Base-by-base conservation (phyloP, 1,284 basidiomycete species). In the Violaceomyces palustris region DNA sequence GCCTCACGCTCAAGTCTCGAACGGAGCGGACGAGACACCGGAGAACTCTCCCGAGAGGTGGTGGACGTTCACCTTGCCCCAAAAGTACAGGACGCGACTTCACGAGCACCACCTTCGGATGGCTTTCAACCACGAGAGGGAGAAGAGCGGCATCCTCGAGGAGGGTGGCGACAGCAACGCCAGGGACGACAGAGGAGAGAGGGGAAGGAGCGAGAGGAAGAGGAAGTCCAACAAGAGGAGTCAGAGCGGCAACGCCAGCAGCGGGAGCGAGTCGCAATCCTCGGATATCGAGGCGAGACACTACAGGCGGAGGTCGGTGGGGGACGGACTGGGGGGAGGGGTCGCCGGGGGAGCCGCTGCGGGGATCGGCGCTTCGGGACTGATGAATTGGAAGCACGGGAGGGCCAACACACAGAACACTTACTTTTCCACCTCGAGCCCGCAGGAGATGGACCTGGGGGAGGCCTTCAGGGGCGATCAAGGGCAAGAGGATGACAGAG, bases 31-130 rank as follows among this genome's bases (percentile, higher is more conserved):
- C 27, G 33, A 22, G 19, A 18, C 21, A 14, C 12, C 19, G n/a
- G 17, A 9, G 10, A 31, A 24, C n/a, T 41, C 48, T 6, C 59
- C 54, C 10, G 59, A 57, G 12, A 42, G 53, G 14, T 56, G 66
- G 64, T 64, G 64, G 64, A 58, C 62, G 3, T 67, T 69, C 34
- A 62, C 66, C 1, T 42, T 67, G 21, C 66, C 66, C 1, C 46
- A 60, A 31, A 64, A 65, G 39, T 61, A 64, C 27, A 51, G 61
- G 6, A 48, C 50, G 6, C 52, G 61, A 4, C 35, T 67, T 27
- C 55, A 59, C 31, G 57, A 64, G 38, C 61, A 63, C 28, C 54
- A 61, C 35, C 45, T 61, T 7, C 53, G 50, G 27, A 61, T 57
- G 50, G 42, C 54, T 4, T 51, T 52, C n/a, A 50, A 61, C 8